Conservation (phyloP, 345 rosid species). For the Rhodamnia rubescens region DNA sequence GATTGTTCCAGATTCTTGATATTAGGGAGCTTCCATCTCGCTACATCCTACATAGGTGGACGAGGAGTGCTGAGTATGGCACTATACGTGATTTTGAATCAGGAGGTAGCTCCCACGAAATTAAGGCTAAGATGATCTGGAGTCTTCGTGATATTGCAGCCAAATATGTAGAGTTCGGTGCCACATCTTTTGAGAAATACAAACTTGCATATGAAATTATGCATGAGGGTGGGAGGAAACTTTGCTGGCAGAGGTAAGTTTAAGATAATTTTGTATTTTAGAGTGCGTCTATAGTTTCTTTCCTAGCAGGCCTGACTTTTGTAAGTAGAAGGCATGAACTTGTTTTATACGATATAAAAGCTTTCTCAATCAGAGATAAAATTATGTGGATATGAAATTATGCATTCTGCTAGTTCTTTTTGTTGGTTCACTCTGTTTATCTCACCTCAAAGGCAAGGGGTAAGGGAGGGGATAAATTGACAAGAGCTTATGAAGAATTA, state of each 20-base stretch:
- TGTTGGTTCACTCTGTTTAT: not conserved
- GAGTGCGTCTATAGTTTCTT: constrained; percentile 1
- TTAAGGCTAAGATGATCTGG: constrained; percentile 65
- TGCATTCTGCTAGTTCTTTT: not conserved
- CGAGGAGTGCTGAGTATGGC: constrained; percentile 68
- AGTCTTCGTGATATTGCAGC: constrained; percentile 84
- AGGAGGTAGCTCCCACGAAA: constrained; percentile 46
- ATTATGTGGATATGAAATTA: not conserved
- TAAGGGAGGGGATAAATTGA: not conserved
- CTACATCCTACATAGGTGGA: constrained; percentile 78
- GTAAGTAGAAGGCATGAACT: not conserved
- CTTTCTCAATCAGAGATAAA: not conserved
- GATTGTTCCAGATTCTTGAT: constrained; percentile 60
- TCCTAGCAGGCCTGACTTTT: not conserved
- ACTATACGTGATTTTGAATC: constrained; percentile 45
- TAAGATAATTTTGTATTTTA: not conserved
- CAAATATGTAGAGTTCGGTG: constrained; percentile 63
- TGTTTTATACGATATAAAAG: not conserved
- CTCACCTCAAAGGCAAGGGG: not conserved
- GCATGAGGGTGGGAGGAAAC: constrained; percentile 77
- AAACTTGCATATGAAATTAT: constrained; percentile 72
- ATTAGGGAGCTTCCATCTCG: constrained; percentile 63
- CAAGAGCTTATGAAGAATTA: not conserved
- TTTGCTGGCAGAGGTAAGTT: constrained; percentile 53
- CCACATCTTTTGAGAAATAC: constrained; percentile 59